Conservation (phyloP, 441 rosid genomes). For the Eutrema salsugineum region DNA sequence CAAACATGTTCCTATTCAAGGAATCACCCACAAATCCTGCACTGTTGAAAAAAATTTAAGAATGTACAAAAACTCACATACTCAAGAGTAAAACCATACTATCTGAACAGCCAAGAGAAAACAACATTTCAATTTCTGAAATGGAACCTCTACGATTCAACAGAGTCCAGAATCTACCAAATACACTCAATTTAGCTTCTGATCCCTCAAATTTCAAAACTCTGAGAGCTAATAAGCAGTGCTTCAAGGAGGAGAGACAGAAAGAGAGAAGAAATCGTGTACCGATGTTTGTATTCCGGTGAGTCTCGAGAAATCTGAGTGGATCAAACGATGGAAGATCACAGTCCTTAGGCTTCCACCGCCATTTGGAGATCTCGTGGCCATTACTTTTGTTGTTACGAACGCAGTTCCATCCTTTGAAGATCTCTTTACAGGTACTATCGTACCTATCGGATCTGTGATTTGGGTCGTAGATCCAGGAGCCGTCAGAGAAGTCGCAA, state of each 20-base stretch:
- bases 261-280: background rate
- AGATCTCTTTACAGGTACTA: constrained; percentile 79
- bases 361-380: constrained; percentile 57
- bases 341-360: constrained; percentile 75
- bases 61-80: background rate
- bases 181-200: background rate
- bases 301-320: constrained; percentile 43
- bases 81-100: too few relatives aligned
- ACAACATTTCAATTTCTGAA: background rate
- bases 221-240: too few relatives aligned
- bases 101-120: background rate
- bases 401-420: constrained; percentile 92
- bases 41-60: constrained; percentile 38
- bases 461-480: constrained; percentile 71
- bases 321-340: constrained; percentile 68
- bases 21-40: constrained; percentile 98
- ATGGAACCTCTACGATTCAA: background rate
- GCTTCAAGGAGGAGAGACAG: background rate
- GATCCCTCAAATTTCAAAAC: background rate
- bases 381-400: constrained; percentile 66
- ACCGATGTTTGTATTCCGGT: constrained; percentile 76
- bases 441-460: constrained; percentile 42
- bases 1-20: constrained; percentile 93
- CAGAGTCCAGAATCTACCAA: background rate
- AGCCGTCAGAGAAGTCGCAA: constrained; percentile 74